Base-by-base conservation (phyloP, 1,284 basidiomycete genomes). In the Fistulinella cinereoalba region DNA sequence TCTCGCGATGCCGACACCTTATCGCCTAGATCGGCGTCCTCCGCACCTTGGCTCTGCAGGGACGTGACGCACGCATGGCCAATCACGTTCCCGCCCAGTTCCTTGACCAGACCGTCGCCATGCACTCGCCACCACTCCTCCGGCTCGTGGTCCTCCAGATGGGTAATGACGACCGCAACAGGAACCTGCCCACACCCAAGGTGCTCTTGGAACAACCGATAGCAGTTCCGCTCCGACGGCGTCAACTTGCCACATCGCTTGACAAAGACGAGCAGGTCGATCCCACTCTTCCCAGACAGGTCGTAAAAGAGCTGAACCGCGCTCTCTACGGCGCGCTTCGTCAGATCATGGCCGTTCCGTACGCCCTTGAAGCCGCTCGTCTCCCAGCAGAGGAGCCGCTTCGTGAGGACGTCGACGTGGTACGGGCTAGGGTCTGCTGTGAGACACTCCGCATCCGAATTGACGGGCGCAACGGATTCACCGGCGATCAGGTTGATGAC, bases 201-300 rank as follows among this genome's bases (percentile, higher is more conserved):
- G 25, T 52, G 48, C 4, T 53, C 48, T 21, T 46, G 41, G 40
- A 69, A 66, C 2, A 66, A 40, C 24, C 43, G 44, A 52, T 58
- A 71, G 34, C 57, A 15, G 1, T 25, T 15, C 12, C 29, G 56
- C 41, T 53, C 46, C 10, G 59, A 45, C 33, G 43, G 43, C 3
- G 51, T 53, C 37, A 68, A 58, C 41, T 57, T 51, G 4, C 61
- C 38, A 0, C 46, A 50, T 13, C 57, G 53, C 38, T 66, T 60
- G 54, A 15, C 55, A 56, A 34, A 64, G 64, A 69, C 53, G 18
- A 70, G 56, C 8, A 70, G 36, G 57, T 51, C 58, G 12, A 70
- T 36, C 4, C 60, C 32, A 13, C 45, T 56, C 13, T 37, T 8
- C 4, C 10, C 22, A 24, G 21, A 23, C 22, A 37, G n/a, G 15